phyloP scores from a whole-genome alignment of 2,329 filamentous ascomycete genomes.

The Aphanocladium album region DNA sequence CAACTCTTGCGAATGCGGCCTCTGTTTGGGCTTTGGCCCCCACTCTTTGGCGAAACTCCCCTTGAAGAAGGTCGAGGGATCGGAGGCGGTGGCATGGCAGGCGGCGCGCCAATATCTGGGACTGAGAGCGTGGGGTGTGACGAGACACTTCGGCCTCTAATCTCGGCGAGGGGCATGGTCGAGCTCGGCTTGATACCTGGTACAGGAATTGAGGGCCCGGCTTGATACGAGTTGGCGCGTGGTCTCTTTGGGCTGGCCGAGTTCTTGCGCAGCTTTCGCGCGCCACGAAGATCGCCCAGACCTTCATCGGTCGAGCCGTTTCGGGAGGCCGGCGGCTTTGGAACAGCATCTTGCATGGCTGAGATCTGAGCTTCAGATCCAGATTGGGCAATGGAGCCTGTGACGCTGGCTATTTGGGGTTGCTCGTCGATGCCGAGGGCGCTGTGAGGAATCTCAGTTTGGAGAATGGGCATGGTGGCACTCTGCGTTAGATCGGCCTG shows the following conservation, averaged over 20 bases:
- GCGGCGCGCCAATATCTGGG: conserved; percentile 4
- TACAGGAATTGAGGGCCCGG: conserved; percentile 19
- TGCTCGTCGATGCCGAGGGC: conserved; percentile 2
- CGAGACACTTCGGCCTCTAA: conserved; percentile 41
- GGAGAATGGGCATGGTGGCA: conserved; percentile 9
- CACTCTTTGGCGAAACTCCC: conserved; percentile 20
- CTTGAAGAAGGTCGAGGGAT: conserved; percentile 1
- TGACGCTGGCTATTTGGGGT: conserved; percentile 5
- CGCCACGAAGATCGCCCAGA: conserved; percentile 18
- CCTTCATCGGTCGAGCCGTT: conserved; percentile 3
- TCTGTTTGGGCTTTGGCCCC: conserved; percentile 40
- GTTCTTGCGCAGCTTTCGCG: conserved; percentile 29
- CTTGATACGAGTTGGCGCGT: conserved; percentile 30
- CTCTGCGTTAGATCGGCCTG: not conserved
- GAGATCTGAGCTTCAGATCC: not conserved
- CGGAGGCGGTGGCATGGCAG: conserved; percentile 9
- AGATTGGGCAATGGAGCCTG: not conserved
- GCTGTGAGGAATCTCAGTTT: conserved; percentile 4
- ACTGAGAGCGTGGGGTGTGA: conserved; percentile 35
- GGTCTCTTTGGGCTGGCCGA: conserved; percentile 23
- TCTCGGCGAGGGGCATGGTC: conserved; percentile 31
- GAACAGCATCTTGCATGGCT: conserved; percentile 15
- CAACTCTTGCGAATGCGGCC: conserved; percentile 49
- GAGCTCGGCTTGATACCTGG: conserved; percentile 22
- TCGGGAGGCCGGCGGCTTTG: conserved; percentile 4